A percentile compares a stretch with the other conserved stretches of the same genome.
These are phyloP conservation scores for Crithidia brevicula DNA, from an alignment of 208 protist species.

Conservation along the genomic window DNA sequence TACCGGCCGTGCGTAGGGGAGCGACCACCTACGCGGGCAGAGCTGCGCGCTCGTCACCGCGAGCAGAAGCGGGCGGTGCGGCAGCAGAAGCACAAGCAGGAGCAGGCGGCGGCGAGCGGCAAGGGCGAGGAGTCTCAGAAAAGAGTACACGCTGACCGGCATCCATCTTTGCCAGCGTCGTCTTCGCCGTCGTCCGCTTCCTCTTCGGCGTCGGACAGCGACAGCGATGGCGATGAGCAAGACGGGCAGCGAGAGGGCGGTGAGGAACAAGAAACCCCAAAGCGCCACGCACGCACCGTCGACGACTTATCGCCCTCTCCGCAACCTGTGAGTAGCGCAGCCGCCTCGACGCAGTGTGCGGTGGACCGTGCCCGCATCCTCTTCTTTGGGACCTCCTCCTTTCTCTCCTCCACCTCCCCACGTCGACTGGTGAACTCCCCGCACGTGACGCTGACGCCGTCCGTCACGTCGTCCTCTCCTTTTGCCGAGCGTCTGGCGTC, in stretches of 20 bases:
- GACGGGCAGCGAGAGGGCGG: background rate
- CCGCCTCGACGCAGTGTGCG: constrained; percentile 32
- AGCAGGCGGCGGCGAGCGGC: background rate
- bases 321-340: background rate
- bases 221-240: background rate
- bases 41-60: constrained; percentile 12
- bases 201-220: background rate
- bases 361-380: constrained; percentile 62
- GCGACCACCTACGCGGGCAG: constrained; percentile 16
- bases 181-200: background rate
- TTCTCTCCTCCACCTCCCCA: constrained; percentile 64
- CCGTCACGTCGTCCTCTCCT: constrained; percentile 3
- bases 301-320: background rate
- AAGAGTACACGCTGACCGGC: background rate
- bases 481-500: background rate
- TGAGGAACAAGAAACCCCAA: no score
- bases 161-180: background rate
- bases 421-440: constrained; percentile 59
- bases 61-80: background rate
- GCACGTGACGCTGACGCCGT: constrained; percentile 52
- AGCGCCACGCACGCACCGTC: background rate
- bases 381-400: constrained; percentile 71
- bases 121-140: background rate
- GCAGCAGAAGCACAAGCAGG: background rate
- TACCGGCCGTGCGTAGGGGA: constrained; percentile 55